phyloP scores from a whole-genome alignment of 1,284 basidiomycete genomes.

The Meripilus lineatus region DNA sequence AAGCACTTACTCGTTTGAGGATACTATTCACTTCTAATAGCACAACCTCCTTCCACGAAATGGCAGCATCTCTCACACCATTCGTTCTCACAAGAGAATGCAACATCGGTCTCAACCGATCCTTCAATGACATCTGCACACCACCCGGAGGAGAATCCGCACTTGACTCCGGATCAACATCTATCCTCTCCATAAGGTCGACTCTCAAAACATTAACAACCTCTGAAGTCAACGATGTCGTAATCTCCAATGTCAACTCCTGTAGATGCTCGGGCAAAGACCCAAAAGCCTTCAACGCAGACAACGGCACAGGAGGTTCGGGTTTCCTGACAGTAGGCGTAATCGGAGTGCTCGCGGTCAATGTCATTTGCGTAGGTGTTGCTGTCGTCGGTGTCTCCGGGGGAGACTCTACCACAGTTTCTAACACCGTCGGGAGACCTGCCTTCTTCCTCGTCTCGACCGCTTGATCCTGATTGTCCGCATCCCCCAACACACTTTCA shows the following conservation, averaged over 20 bases:
- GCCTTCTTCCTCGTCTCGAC: slow-evolving; percentile 13
- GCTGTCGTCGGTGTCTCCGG: slow-evolving; percentile 19
- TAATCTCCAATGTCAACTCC: slow-evolving; percentile 65
- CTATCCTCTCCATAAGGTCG: slow-evolving; percentile 58
- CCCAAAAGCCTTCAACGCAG: slow-evolving; percentile 64
- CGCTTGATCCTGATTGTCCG: neutral
- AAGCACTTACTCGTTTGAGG: slow-evolving; percentile 49
- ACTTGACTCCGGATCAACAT: slow-evolving; percentile 18
- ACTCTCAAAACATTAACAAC: slow-evolving; percentile 66
- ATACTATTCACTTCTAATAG: slow-evolving; percentile 62
- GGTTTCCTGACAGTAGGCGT: slow-evolving; percentile 11
- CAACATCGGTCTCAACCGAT: slow-evolving; percentile 67
- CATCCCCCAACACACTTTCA: slow-evolving; percentile 4
- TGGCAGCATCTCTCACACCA: slow-evolving; percentile 64
- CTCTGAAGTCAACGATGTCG: slow-evolving; percentile 74
- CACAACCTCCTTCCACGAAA: slow-evolving; percentile 76
- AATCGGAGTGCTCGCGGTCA: too few species aligned
- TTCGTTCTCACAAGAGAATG: slow-evolving; percentile 74
- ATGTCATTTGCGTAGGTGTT: neutral
- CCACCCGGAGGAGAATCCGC: slow-evolving; percentile 21
- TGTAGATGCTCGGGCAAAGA: slow-evolving; percentile 68
- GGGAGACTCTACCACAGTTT: slow-evolving; percentile 30
- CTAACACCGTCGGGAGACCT: slow-evolving; percentile 19
- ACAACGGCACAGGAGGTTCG: slow-evolving; percentile 41
- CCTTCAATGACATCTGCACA: slow-evolving; percentile 40